phyloP scores from a whole-genome alignment of 805 yeast genomes.

The Phaffomyces antillensis region DNA sequence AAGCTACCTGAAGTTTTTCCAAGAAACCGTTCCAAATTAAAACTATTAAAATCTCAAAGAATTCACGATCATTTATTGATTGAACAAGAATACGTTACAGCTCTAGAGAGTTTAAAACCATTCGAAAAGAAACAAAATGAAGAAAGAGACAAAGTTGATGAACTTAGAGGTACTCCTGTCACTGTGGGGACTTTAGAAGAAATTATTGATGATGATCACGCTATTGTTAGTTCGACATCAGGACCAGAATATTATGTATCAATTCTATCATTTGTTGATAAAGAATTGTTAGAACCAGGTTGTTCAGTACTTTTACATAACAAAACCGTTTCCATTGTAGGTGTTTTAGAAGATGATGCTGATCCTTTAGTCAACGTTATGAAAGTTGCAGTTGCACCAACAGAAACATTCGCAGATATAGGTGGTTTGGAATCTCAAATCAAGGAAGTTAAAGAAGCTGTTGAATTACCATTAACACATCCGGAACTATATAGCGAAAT shows the following conservation, averaged over 20 bases:
- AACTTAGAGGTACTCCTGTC: conserved; percentile 93
- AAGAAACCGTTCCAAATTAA: conserved; percentile 87
- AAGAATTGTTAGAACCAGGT: conserved; percentile 92
- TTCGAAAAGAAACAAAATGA: conserved; percentile 95
- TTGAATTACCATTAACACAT: conserved; percentile 90
- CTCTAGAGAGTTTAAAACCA: conserved; percentile 91
- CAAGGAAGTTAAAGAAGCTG: conserved; percentile 96
- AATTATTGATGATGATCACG: conserved; percentile 97
- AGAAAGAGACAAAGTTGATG: conserved; percentile 92
- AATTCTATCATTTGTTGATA: conserved; percentile 92
- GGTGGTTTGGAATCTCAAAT: conserved; percentile 96
- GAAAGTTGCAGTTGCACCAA: conserved; percentile 97
- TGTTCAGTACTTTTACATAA: conserved; percentile 93
- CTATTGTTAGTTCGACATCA: conserved; percentile 90
- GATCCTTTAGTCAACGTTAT: conserved; percentile 97
- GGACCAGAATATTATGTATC: conserved; percentile 98
- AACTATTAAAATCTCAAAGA: conserved; percentile 86
- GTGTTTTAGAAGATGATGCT: conserved; percentile 95
- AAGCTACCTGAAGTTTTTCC: conserved; percentile 87
- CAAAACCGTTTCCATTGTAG: conserved; percentile 93
- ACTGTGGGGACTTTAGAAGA: conserved; percentile 95
- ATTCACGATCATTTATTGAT: conserved; percentile 91
- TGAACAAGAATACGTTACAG: conserved; percentile 93
- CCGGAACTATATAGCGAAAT: conserved; percentile 96
- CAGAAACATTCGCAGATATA: conserved; percentile 92